Percentiles rank a stretch among this genome's conserved stretches.
These are phyloP conservation scores for Aureobasidium sp. DNA, from an alignment of 2,329 filamentous ascomycete species.

Conservation along the genomic window DNA sequence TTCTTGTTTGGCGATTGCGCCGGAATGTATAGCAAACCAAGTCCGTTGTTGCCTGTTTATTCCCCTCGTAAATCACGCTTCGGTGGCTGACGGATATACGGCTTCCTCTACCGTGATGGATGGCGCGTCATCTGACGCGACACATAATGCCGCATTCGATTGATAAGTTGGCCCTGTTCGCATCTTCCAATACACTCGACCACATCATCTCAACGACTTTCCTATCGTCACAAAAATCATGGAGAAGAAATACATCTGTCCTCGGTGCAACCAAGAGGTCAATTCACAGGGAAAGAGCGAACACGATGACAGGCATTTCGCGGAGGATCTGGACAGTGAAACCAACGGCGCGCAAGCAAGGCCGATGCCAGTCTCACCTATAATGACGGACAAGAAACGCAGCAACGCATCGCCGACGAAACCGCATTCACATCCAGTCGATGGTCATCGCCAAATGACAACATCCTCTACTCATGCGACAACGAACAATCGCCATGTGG, in stretches of 20 bases:
- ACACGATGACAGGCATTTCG: conserved; percentile 87
- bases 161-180: neutral
- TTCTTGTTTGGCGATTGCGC: neutral
- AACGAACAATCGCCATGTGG: conserved; percentile 21
- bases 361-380: neutral
- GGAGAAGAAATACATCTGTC: neutral
- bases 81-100: neutral
- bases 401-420: neutral
- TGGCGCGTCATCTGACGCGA: conserved; percentile 2
- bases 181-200: neutral
- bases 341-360: neutral
- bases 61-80: neutral
- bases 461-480: neutral
- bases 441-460: neutral
- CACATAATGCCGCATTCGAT: neutral
- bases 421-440: neutral
- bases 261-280: neutral
- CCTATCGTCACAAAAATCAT: neutral
- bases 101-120: neutral
- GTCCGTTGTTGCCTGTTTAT: neutral
- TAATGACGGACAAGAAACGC: neutral
- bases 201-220: neutral
- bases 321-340: conserved; percentile 63
- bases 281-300: conserved; percentile 49
- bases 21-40: neutral